Evolutionary conservation across 148 eudicot species (phyloP).

Genomic region (Rhododendron ovatum): DNA sequence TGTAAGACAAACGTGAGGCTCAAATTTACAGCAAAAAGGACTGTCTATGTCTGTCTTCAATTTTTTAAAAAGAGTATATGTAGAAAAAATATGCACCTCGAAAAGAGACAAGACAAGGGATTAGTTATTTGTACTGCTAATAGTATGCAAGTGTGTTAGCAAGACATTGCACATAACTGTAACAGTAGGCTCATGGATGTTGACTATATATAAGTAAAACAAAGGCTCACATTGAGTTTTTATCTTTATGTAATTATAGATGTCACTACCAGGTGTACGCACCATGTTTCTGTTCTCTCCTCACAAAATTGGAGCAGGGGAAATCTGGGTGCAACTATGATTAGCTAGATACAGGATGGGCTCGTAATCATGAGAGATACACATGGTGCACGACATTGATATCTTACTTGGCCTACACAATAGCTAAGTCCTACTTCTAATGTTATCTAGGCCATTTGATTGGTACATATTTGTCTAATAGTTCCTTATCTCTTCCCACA

Average conservation of each 20-base stretch:
- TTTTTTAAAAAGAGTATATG: background rate
- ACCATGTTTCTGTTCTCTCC: background rate
- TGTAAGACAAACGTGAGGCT: background rate
- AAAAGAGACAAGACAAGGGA: conserved; percentile 2
- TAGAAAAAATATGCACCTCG: background rate
- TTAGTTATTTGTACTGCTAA: background rate
- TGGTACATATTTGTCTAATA: background rate
- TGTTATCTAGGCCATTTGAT: background rate
- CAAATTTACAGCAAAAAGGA: background rate
- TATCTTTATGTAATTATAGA: background rate
- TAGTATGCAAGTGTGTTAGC: background rate
- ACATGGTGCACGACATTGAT: background rate
- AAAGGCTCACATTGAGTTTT: background rate
- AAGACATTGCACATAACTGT: background rate
- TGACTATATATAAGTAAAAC: background rate
- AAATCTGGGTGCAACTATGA: background rate
- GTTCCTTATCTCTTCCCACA: background rate
- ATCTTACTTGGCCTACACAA: conserved; percentile 1
- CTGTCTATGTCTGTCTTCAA: background rate
- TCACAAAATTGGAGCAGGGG: background rate
- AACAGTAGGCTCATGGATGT: background rate
- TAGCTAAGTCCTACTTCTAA: background rate
- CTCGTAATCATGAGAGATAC: background rate
- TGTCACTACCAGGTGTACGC: background rate
- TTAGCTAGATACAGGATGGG: background rate